Conservation (phyloP, 176 grass and related monocot species). For the Rhynchospora pubera region DNA sequence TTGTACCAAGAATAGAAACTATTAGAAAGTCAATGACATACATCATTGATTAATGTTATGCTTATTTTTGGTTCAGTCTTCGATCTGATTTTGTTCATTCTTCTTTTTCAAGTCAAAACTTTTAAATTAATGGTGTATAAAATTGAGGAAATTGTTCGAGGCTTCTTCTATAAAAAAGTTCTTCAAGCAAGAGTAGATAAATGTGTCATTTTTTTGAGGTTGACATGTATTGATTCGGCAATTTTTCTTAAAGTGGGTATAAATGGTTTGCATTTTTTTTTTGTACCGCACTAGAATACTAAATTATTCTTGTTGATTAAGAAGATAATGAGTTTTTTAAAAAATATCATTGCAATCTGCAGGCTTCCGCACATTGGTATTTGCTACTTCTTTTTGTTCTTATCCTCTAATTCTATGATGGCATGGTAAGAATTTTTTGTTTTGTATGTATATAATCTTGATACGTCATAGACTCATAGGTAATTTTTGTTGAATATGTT, state of each 20-base stretch:
- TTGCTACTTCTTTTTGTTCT: background rate
- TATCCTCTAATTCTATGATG: background rate
- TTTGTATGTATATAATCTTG: background rate
- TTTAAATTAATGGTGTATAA: background rate
- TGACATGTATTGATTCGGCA: background rate
- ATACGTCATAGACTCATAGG: background rate
- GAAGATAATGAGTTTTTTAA: background rate
- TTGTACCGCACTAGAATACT: background rate
- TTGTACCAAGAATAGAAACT: slow-evolving; percentile 1
- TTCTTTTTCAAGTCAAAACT: slow-evolving; percentile 10
- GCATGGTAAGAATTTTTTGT: background rate
- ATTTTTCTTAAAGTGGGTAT: background rate
- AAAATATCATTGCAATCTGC: background rate
- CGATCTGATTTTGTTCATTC: slow-evolving; percentile 13
- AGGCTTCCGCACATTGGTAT: background rate
- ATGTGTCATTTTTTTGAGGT: slow-evolving; percentile 1
- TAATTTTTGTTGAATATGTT: background rate
- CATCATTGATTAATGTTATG: background rate
- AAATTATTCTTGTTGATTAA: slow-evolving; percentile 1
- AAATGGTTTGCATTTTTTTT: background rate
- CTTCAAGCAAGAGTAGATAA: background rate
- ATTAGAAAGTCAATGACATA: slow-evolving; percentile 14
- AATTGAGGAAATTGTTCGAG: background rate
- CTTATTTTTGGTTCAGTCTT: background rate
- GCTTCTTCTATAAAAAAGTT: slow-evolving; percentile 20